phyloP scores from a whole-genome alignment of 2,329 filamentous ascomycete genomes.

The Xylaria sp. region DNA sequence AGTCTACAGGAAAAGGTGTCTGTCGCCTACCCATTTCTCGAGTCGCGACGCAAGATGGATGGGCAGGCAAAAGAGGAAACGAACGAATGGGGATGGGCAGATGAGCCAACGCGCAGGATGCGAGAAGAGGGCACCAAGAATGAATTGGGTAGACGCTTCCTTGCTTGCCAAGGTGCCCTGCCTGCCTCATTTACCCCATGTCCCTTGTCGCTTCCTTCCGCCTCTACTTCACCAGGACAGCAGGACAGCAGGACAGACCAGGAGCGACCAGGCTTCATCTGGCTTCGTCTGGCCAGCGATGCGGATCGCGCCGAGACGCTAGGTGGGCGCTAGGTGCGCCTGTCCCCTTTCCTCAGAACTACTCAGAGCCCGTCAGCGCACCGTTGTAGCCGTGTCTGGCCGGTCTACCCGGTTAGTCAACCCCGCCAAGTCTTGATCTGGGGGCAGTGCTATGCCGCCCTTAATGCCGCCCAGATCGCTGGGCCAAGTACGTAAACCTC shows the following conservation, averaged over 20 bases:
- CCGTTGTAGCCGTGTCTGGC: background rate
- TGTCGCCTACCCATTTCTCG: background rate
- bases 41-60: background rate
- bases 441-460: no score
- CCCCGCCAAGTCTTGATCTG: no score
- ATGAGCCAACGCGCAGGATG: background rate
- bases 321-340: background rate
- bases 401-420: background rate
- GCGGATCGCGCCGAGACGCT: conserved; percentile 7
- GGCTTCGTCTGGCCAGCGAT: background rate
- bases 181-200: no score
- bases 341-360: background rate
- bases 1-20: no score
- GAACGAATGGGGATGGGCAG: background rate
- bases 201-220: no score
- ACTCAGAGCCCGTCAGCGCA: background rate
- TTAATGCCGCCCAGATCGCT: no score
- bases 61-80: background rate
- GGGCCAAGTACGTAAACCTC: no score
- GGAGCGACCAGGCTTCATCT: no score
- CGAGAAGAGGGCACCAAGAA: no score
- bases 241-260: no score
- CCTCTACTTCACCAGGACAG: no score
- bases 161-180: background rate
- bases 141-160: no score